These are phyloP conservation scores for Penicillium longicatenatum DNA, from an alignment of 495 filamentous ascomycete genomes.

Conservation along the genomic window DNA sequence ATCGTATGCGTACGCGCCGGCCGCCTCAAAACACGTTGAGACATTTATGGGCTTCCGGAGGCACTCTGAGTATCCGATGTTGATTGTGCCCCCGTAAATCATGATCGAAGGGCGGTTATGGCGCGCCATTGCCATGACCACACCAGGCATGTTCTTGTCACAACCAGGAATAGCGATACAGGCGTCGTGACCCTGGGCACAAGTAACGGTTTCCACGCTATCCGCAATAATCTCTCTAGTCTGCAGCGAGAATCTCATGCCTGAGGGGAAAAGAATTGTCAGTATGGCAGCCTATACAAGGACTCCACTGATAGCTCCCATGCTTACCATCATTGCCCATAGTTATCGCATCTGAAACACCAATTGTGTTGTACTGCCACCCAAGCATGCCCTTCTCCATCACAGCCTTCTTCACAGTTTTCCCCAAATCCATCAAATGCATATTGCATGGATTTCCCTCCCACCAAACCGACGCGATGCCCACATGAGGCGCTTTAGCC, in stretches of 20 bases:
- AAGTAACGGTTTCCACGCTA: constrained; percentile 89
- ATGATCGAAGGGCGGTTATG: constrained; percentile 87
- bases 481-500: constrained; percentile 89
- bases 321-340: constrained; percentile 89
- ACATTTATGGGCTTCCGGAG: constrained; percentile 86
- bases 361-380: constrained; percentile 94
- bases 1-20: constrained; percentile 83
- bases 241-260: constrained; percentile 97
- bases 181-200: constrained; percentile 86
- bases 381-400: constrained; percentile 84
- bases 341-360: constrained; percentile 91
- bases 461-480: constrained; percentile 93
- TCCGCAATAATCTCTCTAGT: constrained; percentile 94
- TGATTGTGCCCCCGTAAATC: constrained; percentile 90
- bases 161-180: constrained; percentile 95
- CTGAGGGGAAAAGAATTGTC: constrained; percentile 41
- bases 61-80: constrained; percentile 77
- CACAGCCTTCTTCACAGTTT: constrained; percentile 83
- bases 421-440: constrained; percentile 79
- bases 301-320: background rate
- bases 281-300: background rate
- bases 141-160: constrained; percentile 98
- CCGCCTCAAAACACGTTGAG: constrained; percentile 84
- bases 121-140: constrained; percentile 79
- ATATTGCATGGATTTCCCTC: constrained; percentile 93